Conservation (phyloP, 805 yeast genomes). For the Dipodascopsis uninucleata region DNA sequence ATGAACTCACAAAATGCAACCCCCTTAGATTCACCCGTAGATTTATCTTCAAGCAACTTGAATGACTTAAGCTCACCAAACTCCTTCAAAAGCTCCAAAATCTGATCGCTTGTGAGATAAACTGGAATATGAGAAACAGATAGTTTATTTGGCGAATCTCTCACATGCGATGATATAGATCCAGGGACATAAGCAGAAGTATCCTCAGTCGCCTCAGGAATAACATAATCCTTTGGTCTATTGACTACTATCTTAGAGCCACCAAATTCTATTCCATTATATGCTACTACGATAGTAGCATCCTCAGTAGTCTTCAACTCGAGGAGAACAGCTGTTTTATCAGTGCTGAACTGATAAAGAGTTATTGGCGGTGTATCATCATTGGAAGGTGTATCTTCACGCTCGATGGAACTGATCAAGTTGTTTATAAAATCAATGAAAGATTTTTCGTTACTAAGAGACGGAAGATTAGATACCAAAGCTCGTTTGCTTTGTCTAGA, state of each 20-base stretch:
- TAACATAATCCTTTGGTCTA: slow-evolving; percentile 49
- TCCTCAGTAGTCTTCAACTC: slow-evolving; percentile 49
- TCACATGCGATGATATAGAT: slow-evolving; percentile 30
- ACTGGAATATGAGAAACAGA: slow-evolving; percentile 46
- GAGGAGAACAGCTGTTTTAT: slow-evolving; percentile 40
- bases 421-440: slow-evolving; percentile 21
- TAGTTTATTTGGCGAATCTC: slow-evolving; percentile 48
- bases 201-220: slow-evolving; percentile 32
- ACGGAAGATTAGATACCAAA: slow-evolving; percentile 21
- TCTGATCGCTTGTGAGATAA: slow-evolving; percentile 43
- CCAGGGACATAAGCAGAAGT: slow-evolving; percentile 13
- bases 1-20: slow-evolving; percentile 53
- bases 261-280: slow-evolving; percentile 38
- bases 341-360: slow-evolving; percentile 20
- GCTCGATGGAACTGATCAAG: slow-evolving; percentile 20
- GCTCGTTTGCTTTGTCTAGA: slow-evolving; percentile 28
- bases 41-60: slow-evolving; percentile 42
- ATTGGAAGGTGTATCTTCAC: slow-evolving; percentile 3
- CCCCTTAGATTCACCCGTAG: slow-evolving; percentile 53
- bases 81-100: slow-evolving; percentile 43
- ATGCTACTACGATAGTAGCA: slow-evolving; percentile 54
- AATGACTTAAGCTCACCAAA: slow-evolving; percentile 44
- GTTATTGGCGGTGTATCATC: slow-evolving; percentile 12
- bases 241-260: slow-evolving; percentile 34
- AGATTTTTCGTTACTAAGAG: slow-evolving; percentile 7